Evolutionary conservation across 768 basidiomycete genomes (phyloP).

Genomic region (Lactarius psammicola): DNA sequence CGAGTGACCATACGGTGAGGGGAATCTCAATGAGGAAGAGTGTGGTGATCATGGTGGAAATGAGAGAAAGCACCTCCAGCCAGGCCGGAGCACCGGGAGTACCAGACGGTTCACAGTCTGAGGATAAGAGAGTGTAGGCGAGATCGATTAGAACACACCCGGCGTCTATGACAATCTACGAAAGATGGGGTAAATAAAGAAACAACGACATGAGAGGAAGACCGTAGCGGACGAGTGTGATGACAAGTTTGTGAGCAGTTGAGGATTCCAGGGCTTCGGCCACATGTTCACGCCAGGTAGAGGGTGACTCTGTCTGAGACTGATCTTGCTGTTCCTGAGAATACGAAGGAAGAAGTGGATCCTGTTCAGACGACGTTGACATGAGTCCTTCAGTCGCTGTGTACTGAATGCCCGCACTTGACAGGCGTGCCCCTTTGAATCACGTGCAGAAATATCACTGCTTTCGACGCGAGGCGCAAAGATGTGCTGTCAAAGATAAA

Average conservation of each 20-base stretch:
- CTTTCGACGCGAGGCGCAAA: neutral
- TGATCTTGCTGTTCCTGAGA: neutral
- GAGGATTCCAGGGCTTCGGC: slow-evolving; percentile 22
- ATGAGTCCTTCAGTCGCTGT: neutral
- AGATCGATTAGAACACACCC: slow-evolving; percentile 71
- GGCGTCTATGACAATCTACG: slow-evolving; percentile 62
- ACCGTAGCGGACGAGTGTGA: slow-evolving; percentile 16
- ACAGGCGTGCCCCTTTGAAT: neutral
- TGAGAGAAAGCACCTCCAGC: slow-evolving; percentile 58
- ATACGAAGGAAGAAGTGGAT: slow-evolving; percentile 31
- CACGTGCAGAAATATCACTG: neutral
- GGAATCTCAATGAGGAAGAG: slow-evolving; percentile 81
- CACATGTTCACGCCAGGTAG: slow-evolving; percentile 17
- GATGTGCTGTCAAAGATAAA: neutral
- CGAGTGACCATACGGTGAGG: slow-evolving; percentile 63
- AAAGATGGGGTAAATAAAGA: neutral
- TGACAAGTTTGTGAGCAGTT: slow-evolving; percentile 27
- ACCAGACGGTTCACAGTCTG: slow-evolving; percentile 46
- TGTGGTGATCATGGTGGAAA: slow-evolving; percentile 67
- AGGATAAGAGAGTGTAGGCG: slow-evolving; percentile 60
- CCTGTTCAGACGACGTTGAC: slow-evolving; percentile 32
- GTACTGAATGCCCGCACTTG: too few species aligned
- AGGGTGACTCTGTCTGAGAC: too few species aligned
- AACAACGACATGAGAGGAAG: neutral
- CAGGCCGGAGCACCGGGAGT: slow-evolving; percentile 51